Conservation (phyloP, 768 basidiomycete species). For the Podaxis sp. region DNA sequence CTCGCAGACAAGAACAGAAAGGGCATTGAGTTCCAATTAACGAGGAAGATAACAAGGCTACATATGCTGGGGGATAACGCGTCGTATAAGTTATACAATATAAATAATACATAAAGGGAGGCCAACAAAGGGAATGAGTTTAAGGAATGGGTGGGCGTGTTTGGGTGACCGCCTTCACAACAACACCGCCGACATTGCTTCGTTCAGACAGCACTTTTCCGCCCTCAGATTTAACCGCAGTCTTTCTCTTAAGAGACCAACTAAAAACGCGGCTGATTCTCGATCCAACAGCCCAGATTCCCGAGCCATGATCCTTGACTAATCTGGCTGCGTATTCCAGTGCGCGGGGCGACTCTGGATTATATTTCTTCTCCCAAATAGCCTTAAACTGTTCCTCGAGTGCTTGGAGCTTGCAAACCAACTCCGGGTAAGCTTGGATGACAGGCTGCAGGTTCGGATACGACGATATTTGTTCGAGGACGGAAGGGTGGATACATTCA, state of each 20-base stretch:
- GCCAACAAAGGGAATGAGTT: too few relatives aligned
- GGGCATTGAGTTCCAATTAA: not conserved
- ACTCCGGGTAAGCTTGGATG: slow-evolving; percentile 36
- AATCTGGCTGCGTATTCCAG: slow-evolving; percentile 16
- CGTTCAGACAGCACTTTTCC: not conserved
- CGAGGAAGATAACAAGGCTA: not conserved
- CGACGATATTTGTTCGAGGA: slow-evolving; percentile 38
- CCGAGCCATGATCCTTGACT: slow-evolving; percentile 11
- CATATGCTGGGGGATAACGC: not conserved
- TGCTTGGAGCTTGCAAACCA: slow-evolving; percentile 40
- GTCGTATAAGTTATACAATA: not conserved
- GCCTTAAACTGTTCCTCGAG: slow-evolving; percentile 48
- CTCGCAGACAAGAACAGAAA: not conserved
- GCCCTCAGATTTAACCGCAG: not conserved
- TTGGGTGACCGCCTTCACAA: slow-evolving; percentile 1
- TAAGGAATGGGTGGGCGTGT: slow-evolving; percentile 2
- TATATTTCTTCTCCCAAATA: slow-evolving; percentile 37
- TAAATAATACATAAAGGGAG: not conserved
- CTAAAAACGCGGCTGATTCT: slow-evolving; percentile 1
- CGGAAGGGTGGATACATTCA: slow-evolving; percentile 61
- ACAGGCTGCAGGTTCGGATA: slow-evolving; percentile 27
- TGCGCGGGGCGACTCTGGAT: slow-evolving; percentile 21
- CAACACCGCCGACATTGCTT: not conserved
- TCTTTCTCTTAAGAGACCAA: not conserved
- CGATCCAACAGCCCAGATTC: slow-evolving; percentile 5